A percentile compares a stretch with the other conserved stretches of the same genome.
Evolutionary conservation across 768 basidiomycete genomes (phyloP).

Genomic region (Lepiota venenata): DNA sequence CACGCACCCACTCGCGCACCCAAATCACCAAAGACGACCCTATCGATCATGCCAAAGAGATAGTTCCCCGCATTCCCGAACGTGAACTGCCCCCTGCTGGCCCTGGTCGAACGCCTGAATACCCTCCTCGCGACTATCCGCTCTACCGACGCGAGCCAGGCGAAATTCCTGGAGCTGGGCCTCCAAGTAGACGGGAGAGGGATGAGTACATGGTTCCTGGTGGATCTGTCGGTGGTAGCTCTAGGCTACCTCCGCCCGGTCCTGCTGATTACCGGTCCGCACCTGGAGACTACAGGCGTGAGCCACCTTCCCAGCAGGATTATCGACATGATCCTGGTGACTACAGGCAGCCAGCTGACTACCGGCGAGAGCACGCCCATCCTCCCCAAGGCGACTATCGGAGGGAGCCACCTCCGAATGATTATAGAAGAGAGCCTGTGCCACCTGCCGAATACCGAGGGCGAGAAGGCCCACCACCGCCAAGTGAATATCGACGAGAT

Average conservation of each 20-base stretch:
- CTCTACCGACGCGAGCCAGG: slow-evolving; percentile 11
- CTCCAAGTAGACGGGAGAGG: slow-evolving; percentile 7
- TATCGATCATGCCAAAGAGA: slow-evolving; percentile 4
- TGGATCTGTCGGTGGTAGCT: not conserved
- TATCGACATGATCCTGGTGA: not conserved
- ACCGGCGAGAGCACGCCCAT: not conserved
- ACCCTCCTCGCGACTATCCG: slow-evolving; percentile 8
- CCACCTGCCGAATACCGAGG: slow-evolving; percentile 4
- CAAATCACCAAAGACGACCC: slow-evolving; percentile 6
- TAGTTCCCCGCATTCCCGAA: slow-evolving; percentile 5
- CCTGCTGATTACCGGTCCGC: slow-evolving; percentile 1
- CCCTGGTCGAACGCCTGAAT: slow-evolving; percentile 4
- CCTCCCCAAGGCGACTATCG: not conserved
- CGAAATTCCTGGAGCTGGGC: slow-evolving; percentile 1
- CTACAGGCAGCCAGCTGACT: not conserved
- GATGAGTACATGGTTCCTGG: slow-evolving; percentile 4
- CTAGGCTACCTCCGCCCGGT: slow-evolving; percentile 2
- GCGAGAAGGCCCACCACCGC: not conserved
- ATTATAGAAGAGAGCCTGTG: not conserved
- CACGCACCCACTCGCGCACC: slow-evolving; percentile 9
- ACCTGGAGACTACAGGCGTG: slow-evolving; percentile 5
- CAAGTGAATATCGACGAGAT: slow-evolving; percentile 4
- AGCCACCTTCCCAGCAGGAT: not conserved
- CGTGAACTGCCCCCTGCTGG: slow-evolving; percentile 7
- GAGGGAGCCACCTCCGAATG: not conserved